Conservation (phyloP, 1,139 yeast species). For the Blastobotrys indianensis region DNA sequence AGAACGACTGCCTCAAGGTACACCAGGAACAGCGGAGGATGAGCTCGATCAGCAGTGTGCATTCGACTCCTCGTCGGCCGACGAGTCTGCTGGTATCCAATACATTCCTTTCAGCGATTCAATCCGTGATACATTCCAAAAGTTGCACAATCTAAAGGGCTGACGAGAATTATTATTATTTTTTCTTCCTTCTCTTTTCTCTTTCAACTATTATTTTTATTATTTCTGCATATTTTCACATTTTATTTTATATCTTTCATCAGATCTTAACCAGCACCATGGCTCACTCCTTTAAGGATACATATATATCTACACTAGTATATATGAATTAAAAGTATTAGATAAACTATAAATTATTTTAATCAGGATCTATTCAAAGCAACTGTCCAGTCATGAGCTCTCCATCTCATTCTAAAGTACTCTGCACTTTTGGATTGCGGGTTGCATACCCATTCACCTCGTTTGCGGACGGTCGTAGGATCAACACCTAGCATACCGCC, state of each 20-base stretch:
- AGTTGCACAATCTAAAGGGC: slow-evolving; percentile 2
- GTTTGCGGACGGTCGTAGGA: slow-evolving; percentile 30
- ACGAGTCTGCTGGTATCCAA: slow-evolving; percentile 15
- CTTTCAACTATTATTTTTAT: not conserved
- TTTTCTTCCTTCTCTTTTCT: not conserved
- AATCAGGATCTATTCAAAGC: not conserved
- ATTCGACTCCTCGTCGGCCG: slow-evolving; percentile 20
- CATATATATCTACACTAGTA: not conserved
- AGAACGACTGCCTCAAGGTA: slow-evolving; percentile 15
- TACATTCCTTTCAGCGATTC: slow-evolving; percentile 20
- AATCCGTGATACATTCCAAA: slow-evolving; percentile 9
- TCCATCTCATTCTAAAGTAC: slow-evolving; percentile 3
- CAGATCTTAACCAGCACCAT: not conserved
- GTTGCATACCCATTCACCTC: slow-evolving; percentile 28
- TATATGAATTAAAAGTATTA: not conserved
- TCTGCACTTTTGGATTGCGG: slow-evolving; percentile 1
- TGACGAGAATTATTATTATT: not conserved
- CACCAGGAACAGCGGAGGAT: slow-evolving; percentile 20
- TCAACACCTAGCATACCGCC: slow-evolving; percentile 42
- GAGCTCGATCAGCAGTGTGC: slow-evolving; percentile 21
- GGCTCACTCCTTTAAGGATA: not conserved
- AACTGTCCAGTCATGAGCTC: slow-evolving; percentile 6
- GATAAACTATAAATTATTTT: not conserved
- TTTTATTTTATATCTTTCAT: not conserved
- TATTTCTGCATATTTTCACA: not conserved